A percentile compares a stretch with the other conserved stretches of the same genome.
phyloP scores from a whole-genome alignment of 805 yeast species.

The Cyberlindnera suaveolens region DNA sequence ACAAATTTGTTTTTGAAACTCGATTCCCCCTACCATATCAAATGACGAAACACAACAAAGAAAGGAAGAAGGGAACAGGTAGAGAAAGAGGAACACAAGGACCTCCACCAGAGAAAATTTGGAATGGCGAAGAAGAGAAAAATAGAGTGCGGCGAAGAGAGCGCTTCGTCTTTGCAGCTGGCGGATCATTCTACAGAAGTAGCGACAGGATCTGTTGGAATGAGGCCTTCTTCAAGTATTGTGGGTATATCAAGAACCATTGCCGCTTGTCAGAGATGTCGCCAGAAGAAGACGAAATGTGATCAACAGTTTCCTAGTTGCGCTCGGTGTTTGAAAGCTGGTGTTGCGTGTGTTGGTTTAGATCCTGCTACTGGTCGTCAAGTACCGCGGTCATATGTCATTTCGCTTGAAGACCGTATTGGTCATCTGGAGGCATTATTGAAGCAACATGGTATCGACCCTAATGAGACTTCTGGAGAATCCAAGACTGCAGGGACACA shows the following conservation, averaged over 20 bases:
- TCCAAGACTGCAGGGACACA: slow-evolving; percentile 1
- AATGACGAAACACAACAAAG: too few relatives aligned
- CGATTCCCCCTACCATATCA: too few relatives aligned
- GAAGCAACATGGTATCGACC: slow-evolving; percentile 35
- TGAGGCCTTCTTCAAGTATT: slow-evolving; percentile 18
- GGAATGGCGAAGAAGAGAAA: not conserved
- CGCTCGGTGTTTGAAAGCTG: slow-evolving; percentile 48
- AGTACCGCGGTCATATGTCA: slow-evolving; percentile 73
- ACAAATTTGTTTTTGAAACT: too few relatives aligned
- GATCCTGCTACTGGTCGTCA: slow-evolving; percentile 89
- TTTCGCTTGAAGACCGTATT: slow-evolving; percentile 63
- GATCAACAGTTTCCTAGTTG: slow-evolving; percentile 55
- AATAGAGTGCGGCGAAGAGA: too few relatives aligned
- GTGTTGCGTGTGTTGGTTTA: slow-evolving; percentile 70
- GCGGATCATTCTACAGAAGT: not conserved
- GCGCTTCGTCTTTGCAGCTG: not conserved
- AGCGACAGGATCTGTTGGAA: not conserved
- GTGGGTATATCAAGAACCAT: slow-evolving; percentile 55
- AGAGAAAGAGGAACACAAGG: too few relatives aligned
- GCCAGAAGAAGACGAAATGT: slow-evolving; percentile 60
- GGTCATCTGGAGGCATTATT: slow-evolving; percentile 48
- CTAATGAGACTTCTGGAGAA: slow-evolving; percentile 8
- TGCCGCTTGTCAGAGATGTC: slow-evolving; percentile 83
- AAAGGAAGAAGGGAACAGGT: too few relatives aligned
- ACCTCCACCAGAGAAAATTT: not conserved